These are phyloP conservation scores for Dictyostelium firmibasis DNA, from an alignment of 78 protist species.

Conservation along the genomic window DNA sequence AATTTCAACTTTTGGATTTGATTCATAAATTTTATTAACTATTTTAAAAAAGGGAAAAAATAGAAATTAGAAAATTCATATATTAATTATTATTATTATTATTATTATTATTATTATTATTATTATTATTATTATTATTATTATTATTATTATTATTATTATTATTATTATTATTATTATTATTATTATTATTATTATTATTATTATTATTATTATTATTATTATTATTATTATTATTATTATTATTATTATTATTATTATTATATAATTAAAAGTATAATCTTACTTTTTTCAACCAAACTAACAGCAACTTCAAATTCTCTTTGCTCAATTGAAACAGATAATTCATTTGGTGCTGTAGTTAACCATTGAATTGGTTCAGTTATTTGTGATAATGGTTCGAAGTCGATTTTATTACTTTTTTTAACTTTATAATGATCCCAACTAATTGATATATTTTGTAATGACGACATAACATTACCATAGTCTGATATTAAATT, in stretches of 20 bases:
- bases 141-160: neutral
- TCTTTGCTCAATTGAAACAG: constrained; percentile 53
- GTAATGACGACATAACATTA: constrained; percentile 38
- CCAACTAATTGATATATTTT: constrained; percentile 63
- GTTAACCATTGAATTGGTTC: constrained; percentile 79
- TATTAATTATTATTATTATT: neutral
- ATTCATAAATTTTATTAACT: constrained; percentile 62
- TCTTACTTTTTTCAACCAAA: constrained; percentile 35
- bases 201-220: neutral
- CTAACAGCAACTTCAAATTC: constrained; percentile 66
- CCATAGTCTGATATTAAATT: constrained; percentile 70
- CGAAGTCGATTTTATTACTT: constrained; percentile 35
- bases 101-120: neutral
- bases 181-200: neutral
- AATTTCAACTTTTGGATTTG: constrained; percentile 73
- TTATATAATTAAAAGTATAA: neutral
- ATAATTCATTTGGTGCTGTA: constrained; percentile 62
- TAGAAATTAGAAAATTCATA: too few species aligned
- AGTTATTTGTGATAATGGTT: constrained; percentile 28
- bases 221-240: neutral
- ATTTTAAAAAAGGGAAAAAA: too few species aligned
- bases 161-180: neutral
- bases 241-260: neutral
- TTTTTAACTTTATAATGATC: constrained; percentile 61
- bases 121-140: neutral